phyloP scores from a whole-genome alignment of 345 rosid species.

The Xanthoceras sorbifolium region DNA sequence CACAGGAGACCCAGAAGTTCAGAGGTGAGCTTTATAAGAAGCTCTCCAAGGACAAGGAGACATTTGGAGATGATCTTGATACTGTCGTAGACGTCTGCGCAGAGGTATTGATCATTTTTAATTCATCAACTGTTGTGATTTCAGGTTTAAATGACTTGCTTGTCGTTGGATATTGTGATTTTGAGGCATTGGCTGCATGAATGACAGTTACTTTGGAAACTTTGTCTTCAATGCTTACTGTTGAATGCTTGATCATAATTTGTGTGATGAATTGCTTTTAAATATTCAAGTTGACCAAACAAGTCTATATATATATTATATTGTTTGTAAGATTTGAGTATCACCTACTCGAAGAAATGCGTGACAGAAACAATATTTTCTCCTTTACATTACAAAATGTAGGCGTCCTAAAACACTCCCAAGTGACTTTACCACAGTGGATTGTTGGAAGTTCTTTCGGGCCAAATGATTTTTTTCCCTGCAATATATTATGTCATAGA shows the following conservation, averaged over 20 bases:
- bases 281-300: not conserved
- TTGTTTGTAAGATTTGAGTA: constrained; percentile 5
- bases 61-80: constrained; percentile 42
- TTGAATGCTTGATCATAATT: constrained; percentile 1
- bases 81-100: constrained; percentile 37
- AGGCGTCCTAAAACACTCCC: not conserved
- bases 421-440: not conserved
- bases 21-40: constrained; percentile 41
- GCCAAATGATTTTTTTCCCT: not conserved
- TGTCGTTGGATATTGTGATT: not conserved
- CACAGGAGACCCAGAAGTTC: constrained; percentile 51
- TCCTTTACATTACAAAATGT: not conserved
- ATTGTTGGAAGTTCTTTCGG: not conserved
- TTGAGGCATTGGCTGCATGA: not conserved
- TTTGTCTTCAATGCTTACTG: not conserved
- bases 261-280: not conserved
- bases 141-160: not conserved
- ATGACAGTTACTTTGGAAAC: not conserved
- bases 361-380: not conserved
- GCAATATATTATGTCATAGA: too few species aligned
- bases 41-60: constrained; percentile 39
- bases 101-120: constrained; percentile 26
- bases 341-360: constrained; percentile 27
- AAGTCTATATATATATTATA: not conserved
- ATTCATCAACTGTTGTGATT: not conserved